Percentiles rank a stretch among this genome's conserved stretches.
phyloP scores from a whole-genome alignment of 148 eudicot species.

The Rhododendron henanense region DNA sequence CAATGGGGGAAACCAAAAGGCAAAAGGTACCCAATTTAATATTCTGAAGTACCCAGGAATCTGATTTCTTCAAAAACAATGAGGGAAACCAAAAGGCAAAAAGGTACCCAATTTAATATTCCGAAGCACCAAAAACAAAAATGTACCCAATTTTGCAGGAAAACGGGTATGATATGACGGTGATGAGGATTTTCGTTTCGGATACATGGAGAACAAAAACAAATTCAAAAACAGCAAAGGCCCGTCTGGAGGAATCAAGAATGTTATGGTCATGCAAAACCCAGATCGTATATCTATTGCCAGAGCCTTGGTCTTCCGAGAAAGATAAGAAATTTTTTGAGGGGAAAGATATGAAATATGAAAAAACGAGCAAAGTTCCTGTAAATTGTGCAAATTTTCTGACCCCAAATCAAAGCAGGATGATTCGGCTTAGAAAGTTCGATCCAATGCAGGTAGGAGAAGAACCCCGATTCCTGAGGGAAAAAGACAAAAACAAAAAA shows the following conservation, averaged over 20 bases:
- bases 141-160: no score
- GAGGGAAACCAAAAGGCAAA: no score
- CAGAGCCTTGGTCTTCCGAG: no score
- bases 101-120: no score
- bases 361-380: not conserved
- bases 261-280: not conserved
- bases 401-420: not conserved
- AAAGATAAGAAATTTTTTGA: no score
- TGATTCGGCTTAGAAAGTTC: not conserved
- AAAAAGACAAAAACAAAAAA: not conserved
- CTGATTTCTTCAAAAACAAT: no score
- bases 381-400: not conserved
- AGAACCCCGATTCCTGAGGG: not conserved
- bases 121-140: no score
- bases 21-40: no score
- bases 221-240: not conserved
- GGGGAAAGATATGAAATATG: not conserved
- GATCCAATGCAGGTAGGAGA: not conserved
- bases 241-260: not conserved
- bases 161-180: not conserved
- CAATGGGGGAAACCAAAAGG: no score
- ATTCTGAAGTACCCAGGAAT: no score
- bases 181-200: no score
- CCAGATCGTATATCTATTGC: no score
- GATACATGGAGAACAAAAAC: not conserved